Evolutionary conservation across 495 filamentous ascomycete species (phyloP).

Genomic region (Daldinia caldariorum): DNA sequence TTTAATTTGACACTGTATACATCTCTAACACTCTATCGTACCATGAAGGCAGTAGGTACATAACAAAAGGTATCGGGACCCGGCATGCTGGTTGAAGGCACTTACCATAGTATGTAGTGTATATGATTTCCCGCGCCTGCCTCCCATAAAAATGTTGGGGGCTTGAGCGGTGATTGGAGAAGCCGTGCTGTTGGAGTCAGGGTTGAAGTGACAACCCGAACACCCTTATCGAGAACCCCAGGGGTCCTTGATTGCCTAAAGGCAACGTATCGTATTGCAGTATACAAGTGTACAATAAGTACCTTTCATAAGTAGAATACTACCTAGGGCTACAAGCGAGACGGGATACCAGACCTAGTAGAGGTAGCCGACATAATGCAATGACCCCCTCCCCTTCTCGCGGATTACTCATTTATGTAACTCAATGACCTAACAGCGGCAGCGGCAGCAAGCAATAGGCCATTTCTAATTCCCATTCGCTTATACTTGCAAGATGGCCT

Average conservation of each 20-base stretch:
- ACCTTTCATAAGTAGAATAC: not conserved
- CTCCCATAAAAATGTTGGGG: conserved; percentile 28
- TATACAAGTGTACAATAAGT: not conserved
- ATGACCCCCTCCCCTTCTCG: not conserved
- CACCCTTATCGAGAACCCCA: conserved; percentile 20
- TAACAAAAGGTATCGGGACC: not conserved
- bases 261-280: not conserved
- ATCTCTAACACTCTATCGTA: not conserved
- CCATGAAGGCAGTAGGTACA: not conserved
- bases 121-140: conserved; percentile 23
- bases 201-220: conserved; percentile 32
- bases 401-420: not conserved
- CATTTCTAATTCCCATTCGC: not conserved
- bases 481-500: not conserved
- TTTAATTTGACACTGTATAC: not conserved
- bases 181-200: conserved; percentile 21
- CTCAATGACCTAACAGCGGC: conserved; percentile 4
- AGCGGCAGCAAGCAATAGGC: not conserved
- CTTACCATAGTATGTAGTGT: not conserved
- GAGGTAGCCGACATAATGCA: conserved; percentile 12
- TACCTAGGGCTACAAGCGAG: conserved; percentile 7
- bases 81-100: conserved; percentile 1
- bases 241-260: too few relatives aligned
- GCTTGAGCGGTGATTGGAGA: conserved; percentile 12
- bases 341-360: conserved; percentile 17